Evolutionary conservation across 768 basidiomycete species (phyloP), one percentile per base, ranked within the genome.

Genomic region (Podaxis mareebaensis): DNA sequence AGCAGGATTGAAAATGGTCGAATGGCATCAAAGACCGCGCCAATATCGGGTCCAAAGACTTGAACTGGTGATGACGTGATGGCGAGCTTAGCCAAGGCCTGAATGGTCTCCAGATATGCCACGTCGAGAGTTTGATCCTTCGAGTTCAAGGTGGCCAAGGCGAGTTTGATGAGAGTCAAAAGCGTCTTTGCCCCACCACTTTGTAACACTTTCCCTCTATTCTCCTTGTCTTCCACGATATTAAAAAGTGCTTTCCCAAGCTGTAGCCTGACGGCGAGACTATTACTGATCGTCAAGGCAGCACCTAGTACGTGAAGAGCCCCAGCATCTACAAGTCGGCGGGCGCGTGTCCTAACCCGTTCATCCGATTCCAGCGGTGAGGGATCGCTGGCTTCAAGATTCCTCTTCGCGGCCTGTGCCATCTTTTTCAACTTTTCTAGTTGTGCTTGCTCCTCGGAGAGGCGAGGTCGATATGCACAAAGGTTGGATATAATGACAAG

Each of bases 31-130:
- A 89, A 85, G 36, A 91, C 81, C 2, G 86, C 87, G 5, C 88
- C 86, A 44, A 87, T 82, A 64, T 92, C 85, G 7, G 95, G 91
- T 1, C 96, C 96, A 76, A 97, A 96, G 33, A 98, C 91, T 65
- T 93, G 90, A 0, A 92, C 74, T 0, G 97, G 97, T 10, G 95
- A 88, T 2, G 95, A 83, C 1, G 96, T 98, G 69, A 99, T 99
- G 51, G 93, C 80, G 28, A 99, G 86, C 72, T 98, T 97, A 15
- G 95, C 93, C 28, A 97, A 78, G 2, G 95, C 95, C 73, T 99
- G 96, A 28, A 93, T 85, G 0, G 94, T 81, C 17, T 84, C 78
- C 12, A 77, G 66, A 4, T 74, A 68, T 49, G 84, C 83, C 12
- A 85, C 64, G 44, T 73, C 69, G 28, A 70, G 62, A 11, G 62